A percentile compares a stretch with the other conserved stretches of the same genome.
phyloP scores from a whole-genome alignment of 1,139 yeast genomes.

The Blastobotrys malaysiensis region DNA sequence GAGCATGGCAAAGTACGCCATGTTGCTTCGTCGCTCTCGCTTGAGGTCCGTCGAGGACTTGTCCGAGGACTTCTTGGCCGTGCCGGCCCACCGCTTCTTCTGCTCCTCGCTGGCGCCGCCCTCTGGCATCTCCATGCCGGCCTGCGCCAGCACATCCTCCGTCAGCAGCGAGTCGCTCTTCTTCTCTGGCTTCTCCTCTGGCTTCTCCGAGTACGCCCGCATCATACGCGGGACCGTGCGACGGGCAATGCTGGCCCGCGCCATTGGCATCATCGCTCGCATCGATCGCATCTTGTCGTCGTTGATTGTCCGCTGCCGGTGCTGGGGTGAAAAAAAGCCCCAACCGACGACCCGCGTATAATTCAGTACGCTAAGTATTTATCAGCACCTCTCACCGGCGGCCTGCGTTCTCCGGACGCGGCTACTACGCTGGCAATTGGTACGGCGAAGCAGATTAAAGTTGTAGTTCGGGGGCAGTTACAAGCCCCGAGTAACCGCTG shows the following conservation, averaged over 20 bases:
- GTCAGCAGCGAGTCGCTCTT: slow-evolving; percentile 56
- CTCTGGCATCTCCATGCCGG: slow-evolving; percentile 58
- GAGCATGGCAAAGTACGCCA: slow-evolving; percentile 42
- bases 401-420: too few species aligned
- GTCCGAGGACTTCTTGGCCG: slow-evolving; percentile 38
- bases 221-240: too few species aligned
- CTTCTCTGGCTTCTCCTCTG: slow-evolving; percentile 16
- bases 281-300: slow-evolving; percentile 2
- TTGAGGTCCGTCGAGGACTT: slow-evolving; percentile 64
- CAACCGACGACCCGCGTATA: not conserved
- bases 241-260: not conserved
- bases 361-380: not conserved
- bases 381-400: not conserved
- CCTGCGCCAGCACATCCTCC: slow-evolving; percentile 76
- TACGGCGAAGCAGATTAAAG: too few species aligned
- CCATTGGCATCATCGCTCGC: not conserved
- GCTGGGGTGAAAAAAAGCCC: not conserved
- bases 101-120: slow-evolving; percentile 26
- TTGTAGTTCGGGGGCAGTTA: too few species aligned
- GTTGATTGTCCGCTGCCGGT: not conserved
- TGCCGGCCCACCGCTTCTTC: slow-evolving; percentile 32
- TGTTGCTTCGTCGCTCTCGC: slow-evolving; percentile 39
- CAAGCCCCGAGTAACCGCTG: too few species aligned
- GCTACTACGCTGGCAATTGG: too few species aligned
- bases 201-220: too few species aligned